Evolutionary conservation across 2,329 filamentous ascomycete species (phyloP).

Genomic region (Coleophoma cylindrospora): DNA sequence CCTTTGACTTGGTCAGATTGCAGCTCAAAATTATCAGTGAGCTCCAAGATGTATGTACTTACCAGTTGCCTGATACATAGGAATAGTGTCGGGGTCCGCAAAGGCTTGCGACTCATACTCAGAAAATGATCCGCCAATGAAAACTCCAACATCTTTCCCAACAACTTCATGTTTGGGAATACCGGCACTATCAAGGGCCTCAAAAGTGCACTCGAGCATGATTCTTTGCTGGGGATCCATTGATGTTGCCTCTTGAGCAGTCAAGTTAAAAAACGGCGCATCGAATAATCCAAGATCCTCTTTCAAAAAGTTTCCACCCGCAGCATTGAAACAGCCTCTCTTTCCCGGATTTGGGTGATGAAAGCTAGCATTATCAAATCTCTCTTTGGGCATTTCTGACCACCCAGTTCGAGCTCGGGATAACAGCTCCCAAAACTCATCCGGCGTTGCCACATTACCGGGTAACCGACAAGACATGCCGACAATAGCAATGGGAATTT

Average conservation of each 20-base stretch:
- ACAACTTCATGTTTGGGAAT: constrained; percentile 11
- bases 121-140: constrained; percentile 7
- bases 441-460: constrained; percentile 28
- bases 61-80: constrained; percentile 47
- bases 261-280: constrained; percentile 60
- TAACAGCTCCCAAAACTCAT: constrained; percentile 30
- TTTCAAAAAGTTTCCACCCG: constrained; percentile 13
- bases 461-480: constrained; percentile 34
- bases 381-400: constrained; percentile 18
- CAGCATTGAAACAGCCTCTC: constrained; percentile 10
- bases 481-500: constrained; percentile 30
- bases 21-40: no score
- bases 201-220: constrained; percentile 69
- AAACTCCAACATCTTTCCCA: constrained; percentile 17
- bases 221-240: constrained; percentile 77
- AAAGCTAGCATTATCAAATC: constrained; percentile 46
- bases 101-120: constrained; percentile 14
- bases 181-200: constrained; percentile 41
- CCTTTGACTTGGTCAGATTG: background rate
- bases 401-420: constrained; percentile 28
- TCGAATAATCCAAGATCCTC: constrained; percentile 37
- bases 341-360: constrained; percentile 40
- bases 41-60: background rate
- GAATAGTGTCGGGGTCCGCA: constrained; percentile 41
- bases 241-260: constrained; percentile 69